These are phyloP conservation scores for Hansenula lynferdii DNA, from an alignment of 1,139 yeast species.

Conservation along the genomic window DNA sequence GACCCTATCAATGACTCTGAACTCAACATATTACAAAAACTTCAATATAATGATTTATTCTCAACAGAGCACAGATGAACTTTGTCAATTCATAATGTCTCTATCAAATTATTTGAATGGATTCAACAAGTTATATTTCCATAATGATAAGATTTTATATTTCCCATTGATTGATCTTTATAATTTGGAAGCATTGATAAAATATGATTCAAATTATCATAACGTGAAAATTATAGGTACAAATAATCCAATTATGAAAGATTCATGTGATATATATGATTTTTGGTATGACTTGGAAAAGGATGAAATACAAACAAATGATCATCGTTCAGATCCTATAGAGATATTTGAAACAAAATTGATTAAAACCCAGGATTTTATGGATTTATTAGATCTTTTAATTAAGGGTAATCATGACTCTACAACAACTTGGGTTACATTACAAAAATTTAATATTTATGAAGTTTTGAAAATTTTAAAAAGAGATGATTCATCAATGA, in stretches of 20 bases:
- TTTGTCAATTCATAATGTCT: constrained; percentile 17
- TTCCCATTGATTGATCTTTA: constrained; percentile 19
- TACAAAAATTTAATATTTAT: constrained; percentile 17
- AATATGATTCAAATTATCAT: constrained; percentile 12
- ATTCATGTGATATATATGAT: constrained; percentile 13
- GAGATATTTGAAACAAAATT: no score
- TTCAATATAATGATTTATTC: constrained; percentile 18
- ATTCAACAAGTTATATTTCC: constrained; percentile 16
- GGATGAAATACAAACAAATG: not conserved
- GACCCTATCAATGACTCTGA: constrained; percentile 11
- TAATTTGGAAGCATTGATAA: constrained; percentile 15
- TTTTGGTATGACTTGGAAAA: constrained; percentile 18
- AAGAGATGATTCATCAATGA: constrained; percentile 2
- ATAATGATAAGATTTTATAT: constrained; percentile 19
- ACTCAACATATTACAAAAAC: constrained; percentile 15
- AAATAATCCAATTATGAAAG: constrained; percentile 19
- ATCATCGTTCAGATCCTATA: no score
- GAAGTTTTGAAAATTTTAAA: constrained; percentile 18
- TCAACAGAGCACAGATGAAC: constrained; percentile 7
- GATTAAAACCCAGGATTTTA: constrained; percentile 16
- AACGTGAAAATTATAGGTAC: constrained; percentile 21
- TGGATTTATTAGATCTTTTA: constrained; percentile 9
- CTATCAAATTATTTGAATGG: constrained; percentile 21
- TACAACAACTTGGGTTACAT: constrained; percentile 9
- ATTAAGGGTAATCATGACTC: constrained; percentile 14